Percentiles rank a stretch among this genome's conserved stretches.
These are phyloP conservation scores for Coemansia javaensis DNA, from an alignment of 192 early-diverging fungal genomes.

Conservation along the genomic window DNA sequence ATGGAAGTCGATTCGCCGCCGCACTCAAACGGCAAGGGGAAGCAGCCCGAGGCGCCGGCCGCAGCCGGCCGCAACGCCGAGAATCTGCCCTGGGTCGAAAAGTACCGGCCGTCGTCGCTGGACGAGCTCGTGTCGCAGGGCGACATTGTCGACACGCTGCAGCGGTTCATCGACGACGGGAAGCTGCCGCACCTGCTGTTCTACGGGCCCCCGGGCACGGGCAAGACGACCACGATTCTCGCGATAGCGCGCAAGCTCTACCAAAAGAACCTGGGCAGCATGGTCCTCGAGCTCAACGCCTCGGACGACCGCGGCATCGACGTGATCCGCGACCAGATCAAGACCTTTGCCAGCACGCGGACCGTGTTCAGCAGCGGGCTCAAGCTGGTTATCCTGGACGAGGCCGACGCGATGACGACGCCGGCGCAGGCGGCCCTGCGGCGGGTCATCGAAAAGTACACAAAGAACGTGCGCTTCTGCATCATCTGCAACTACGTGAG, in stretches of 20 bases:
- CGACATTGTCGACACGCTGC: constrained; percentile 88
- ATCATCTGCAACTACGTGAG: constrained; percentile 98
- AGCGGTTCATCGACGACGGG: constrained; percentile 86
- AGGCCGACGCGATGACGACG: constrained; percentile 95
- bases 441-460: constrained; percentile 98
- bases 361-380: constrained; percentile 90
- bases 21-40: constrained; percentile 32
- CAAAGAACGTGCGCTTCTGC: constrained; percentile 95
- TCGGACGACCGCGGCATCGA: constrained; percentile 99
- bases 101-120: constrained; percentile 87
- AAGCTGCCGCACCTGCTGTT: constrained; percentile 93
- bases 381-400: constrained; percentile 96
- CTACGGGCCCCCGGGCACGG: constrained; percentile 97
- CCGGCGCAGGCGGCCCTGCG: constrained; percentile 89
- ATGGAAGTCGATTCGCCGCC: constrained; percentile 42
- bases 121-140: constrained; percentile 90
- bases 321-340: constrained; percentile 96
- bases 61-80: constrained; percentile 1
- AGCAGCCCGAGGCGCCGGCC: constrained; percentile 22
- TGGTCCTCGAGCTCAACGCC: constrained; percentile 96
- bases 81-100: constrained; percentile 80
- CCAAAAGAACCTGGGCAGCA: constrained; percentile 73
- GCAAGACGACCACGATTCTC: constrained; percentile 94
- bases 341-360: constrained; percentile 94
- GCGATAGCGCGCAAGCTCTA: constrained; percentile 89